Evolutionary conservation across 2,329 filamentous ascomycete species (phyloP), one percentile per base, ranked within the genome.

Genomic region (Aurifilum marmelostoma): DNA sequence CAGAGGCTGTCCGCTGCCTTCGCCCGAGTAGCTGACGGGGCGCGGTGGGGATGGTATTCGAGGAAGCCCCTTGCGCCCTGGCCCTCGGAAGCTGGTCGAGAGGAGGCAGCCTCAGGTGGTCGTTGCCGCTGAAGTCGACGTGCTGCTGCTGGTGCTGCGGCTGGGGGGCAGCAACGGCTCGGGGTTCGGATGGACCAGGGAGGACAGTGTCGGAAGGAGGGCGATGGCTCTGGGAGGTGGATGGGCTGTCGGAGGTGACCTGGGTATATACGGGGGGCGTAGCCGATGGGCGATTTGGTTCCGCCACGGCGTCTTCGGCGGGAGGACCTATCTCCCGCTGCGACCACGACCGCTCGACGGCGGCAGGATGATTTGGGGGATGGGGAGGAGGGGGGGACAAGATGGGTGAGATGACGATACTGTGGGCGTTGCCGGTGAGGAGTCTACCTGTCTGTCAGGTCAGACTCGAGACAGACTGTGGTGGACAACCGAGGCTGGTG

Each of bases 271-370:
- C 74, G 74, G 76, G 79, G 79, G 67, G 63, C 47, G 75, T 73
- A 56, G 27, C 39, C 71, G 82, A 80, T 78, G 81, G 83, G 81
- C 86, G 83, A 79, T 77, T 83, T 84, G 88, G 86, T 88, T 91
- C 86, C 86, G 90, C 91, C 91, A 92, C 90, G 86, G 89, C 90
- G 89, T 88, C 82, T 80, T 74, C 75, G 81, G 82, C 82, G 83
- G 85, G 81, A 81, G 74, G 62, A 34, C 69, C 69, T 71, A 69
- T 69, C 68, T 70, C 69, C 69, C 69, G 69, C 63, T 69, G 67
- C 60, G 65, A 61, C 43, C 6, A 41, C 43, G 43, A 67, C 69
- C 69, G 67, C 69, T 62, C 61, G 58, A 47, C 27, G 65, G 69
- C 69, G 69, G 69, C 34, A 32, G 47, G 58, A 63, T 41, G 61